A percentile compares a stretch with the other conserved stretches of the same genome.
These are phyloP conservation scores for Endoconidiophora laricicola DNA, from an alignment of 2,329 filamentous ascomycete species.

Conservation along the genomic window DNA sequence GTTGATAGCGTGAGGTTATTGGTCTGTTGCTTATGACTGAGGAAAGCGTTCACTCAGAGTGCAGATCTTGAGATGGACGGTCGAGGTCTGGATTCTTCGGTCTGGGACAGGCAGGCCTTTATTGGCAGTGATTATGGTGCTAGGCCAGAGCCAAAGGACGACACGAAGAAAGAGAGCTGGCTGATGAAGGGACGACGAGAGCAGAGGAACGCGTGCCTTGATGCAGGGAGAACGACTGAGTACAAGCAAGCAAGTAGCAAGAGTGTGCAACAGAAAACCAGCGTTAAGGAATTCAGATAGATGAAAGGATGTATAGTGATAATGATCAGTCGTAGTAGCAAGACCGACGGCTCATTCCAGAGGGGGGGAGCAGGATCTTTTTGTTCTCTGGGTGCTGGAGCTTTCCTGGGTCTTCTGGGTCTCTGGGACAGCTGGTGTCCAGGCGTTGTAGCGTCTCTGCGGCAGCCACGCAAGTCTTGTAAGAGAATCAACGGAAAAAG, in stretches of 20 bases:
- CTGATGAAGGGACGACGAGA: no score
- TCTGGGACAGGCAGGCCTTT: background rate
- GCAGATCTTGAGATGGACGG: background rate
- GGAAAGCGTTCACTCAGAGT: background rate
- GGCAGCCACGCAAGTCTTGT: slow-evolving; percentile 5
- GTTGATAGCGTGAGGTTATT: background rate
- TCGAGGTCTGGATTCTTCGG: background rate
- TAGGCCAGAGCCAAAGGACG: background rate
- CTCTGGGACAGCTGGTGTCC: no score
- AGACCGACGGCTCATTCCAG: background rate
- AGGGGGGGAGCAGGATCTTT: no score
- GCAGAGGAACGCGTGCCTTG: slow-evolving; percentile 1
- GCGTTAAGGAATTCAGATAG: background rate
- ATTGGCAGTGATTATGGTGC: background rate
- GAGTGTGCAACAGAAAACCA: background rate
- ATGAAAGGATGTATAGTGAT: background rate
- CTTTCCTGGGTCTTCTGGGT: no score
- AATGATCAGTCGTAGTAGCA: background rate
- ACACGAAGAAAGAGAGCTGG: no score
- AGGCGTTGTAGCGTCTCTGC: no score
- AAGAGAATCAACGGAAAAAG: slow-evolving; percentile 3
- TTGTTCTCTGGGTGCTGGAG: no score
- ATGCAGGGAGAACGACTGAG: background rate
- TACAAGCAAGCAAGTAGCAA: background rate
- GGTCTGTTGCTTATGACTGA: no score